A percentile compares a stretch with the other conserved stretches of the same genome.
Conservation (phyloP, 176 grass and related monocot species). For the Triticum aestivum region DNA sequence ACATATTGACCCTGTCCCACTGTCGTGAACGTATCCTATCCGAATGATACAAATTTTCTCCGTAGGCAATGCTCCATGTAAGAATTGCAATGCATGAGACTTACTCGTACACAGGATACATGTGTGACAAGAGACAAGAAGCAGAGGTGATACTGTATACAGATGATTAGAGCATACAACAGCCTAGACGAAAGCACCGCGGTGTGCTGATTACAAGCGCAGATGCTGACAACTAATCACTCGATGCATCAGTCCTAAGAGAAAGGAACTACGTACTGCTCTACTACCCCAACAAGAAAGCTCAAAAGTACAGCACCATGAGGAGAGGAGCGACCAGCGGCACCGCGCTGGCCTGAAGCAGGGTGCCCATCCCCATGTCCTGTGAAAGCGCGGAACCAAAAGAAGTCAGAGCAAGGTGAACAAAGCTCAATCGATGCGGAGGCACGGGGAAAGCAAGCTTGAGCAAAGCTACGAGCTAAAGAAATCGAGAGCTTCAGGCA, state of each 20-base stretch:
- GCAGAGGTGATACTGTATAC: neutral
- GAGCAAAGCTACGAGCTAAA: neutral
- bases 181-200: neutral
- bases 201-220: constrained; percentile 15
- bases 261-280: neutral
- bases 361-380: constrained; percentile 42
- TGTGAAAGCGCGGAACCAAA: constrained; percentile 36
- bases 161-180: neutral
- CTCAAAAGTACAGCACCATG: constrained; percentile 11
- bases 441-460: neutral
- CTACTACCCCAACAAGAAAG: neutral
- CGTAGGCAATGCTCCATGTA: too few species aligned
- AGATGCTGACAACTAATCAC: neutral
- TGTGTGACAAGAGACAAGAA: neutral
- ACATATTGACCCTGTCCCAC: too few species aligned
- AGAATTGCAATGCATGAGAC: too few species aligned
- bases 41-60: too few species aligned
- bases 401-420: constrained; percentile 12
- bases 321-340: constrained; percentile 13
- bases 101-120: neutral
- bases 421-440: neutral
- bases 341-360: constrained; percentile 14
- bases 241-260: neutral
- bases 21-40: too few species aligned
- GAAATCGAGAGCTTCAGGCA: neutral